A percentile compares a stretch with the other conserved stretches of the same genome.
Conservation (phyloP, 176 grass and related monocot genomes). For the Hyparrhenia diplandra region DNA sequence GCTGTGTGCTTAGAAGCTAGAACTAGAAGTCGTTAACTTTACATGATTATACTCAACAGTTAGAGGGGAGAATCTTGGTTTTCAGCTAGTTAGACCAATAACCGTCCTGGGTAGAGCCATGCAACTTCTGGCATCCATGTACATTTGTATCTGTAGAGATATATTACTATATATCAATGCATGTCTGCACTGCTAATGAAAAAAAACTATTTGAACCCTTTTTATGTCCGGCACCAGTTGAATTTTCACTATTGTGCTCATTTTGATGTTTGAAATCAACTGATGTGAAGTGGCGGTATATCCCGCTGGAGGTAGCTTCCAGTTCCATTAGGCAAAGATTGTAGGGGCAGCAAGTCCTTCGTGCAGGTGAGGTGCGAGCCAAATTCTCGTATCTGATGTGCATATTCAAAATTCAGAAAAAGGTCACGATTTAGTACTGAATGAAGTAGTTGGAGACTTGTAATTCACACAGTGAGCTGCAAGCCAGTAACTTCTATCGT, state of each 20-base stretch:
- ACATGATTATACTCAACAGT: background rate
- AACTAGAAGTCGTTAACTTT: background rate
- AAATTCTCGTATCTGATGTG: background rate
- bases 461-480: background rate
- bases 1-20: background rate
- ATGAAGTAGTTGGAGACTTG: no score
- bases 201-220: background rate
- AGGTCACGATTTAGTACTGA: background rate
- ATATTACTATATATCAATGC: background rate
- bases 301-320: background rate
- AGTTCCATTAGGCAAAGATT: background rate
- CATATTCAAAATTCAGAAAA: background rate
- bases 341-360: no score
- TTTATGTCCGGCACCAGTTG: background rate
- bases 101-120: background rate
- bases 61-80: background rate
- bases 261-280: background rate
- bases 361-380: background rate
- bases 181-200: background rate
- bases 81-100: slow-evolving; percentile 10
- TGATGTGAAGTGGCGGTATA: background rate
- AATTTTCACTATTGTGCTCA: background rate
- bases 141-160: slow-evolving; percentile 20
- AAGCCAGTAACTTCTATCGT: background rate
- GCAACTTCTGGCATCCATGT: background rate